These are phyloP conservation scores for Simmondsia chinensis DNA, from an alignment of 148 eudicot genomes.

Conservation along the genomic window DNA sequence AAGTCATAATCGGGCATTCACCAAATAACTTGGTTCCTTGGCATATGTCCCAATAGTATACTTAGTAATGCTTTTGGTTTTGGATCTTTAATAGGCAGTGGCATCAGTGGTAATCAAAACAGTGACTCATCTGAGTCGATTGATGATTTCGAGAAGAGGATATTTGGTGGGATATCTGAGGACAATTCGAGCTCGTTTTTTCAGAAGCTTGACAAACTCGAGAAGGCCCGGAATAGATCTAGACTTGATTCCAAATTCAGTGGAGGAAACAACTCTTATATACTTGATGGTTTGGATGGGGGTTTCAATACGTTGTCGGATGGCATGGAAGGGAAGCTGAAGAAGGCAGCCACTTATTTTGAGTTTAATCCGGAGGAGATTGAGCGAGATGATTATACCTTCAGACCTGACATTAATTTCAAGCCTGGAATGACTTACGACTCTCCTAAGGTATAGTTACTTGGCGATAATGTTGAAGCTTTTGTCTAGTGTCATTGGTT, in stretches of 20 bases:
- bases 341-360: slow-evolving; percentile 62
- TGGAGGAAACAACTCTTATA: slow-evolving; percentile 12
- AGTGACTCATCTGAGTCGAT: slow-evolving; percentile 26
- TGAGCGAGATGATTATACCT: slow-evolving; percentile 37
- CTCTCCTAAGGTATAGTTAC: slow-evolving; percentile 46
- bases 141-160: slow-evolving; percentile 43
- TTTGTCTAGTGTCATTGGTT: slow-evolving; percentile 1
- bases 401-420: slow-evolving; percentile 56
- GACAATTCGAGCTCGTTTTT: slow-evolving; percentile 28
- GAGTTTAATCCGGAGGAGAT: slow-evolving; percentile 43
- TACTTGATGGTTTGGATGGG: slow-evolving; percentile 35
- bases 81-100: slow-evolving; percentile 16
- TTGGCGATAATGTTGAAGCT: slow-evolving; percentile 1
- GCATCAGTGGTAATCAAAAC: slow-evolving; percentile 14
- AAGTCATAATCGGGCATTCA: no score
- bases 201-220: slow-evolving; percentile 30
- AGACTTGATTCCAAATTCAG: slow-evolving; percentile 18
- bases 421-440: slow-evolving; percentile 42
- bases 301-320: slow-evolving; percentile 39
- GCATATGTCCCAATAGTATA: no score
- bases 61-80: slow-evolving; percentile 6
- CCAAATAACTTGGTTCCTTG: no score
- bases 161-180: slow-evolving; percentile 30
- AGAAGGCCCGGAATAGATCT: slow-evolving; percentile 23
- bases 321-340: slow-evolving; percentile 63